Base-by-base conservation (phyloP, 2,329 filamentous ascomycete genomes). In the Fusarium sp. region DNA sequence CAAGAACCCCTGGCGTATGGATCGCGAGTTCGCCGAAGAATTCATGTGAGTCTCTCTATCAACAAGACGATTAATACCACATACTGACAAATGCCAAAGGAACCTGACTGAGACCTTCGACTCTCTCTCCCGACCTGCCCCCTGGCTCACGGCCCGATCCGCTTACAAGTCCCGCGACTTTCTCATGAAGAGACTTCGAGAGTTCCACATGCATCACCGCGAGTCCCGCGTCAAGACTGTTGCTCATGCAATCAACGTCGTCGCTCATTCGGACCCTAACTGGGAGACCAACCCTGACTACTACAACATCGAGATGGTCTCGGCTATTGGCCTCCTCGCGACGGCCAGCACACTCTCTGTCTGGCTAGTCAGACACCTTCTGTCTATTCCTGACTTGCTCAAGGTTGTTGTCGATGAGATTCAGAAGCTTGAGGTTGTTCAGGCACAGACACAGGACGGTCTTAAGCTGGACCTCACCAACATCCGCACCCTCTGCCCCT, bases 271-370 rank as follows among this genome's bases (percentile, higher is more conserved):
- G 2, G 80, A 81, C 39, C 70, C 74, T 2, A 18, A 79, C 57
- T 81, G 80, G 80, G 79, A 81, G 35, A 76, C 61, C 13, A 81
- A 81, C 67, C 68, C 70, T 5, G 80, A 81, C 66, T 81, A 81
- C 62, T 81, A 79, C 64, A 76, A 79, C 10, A 78, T 80, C 23
- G 80, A 81, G 62, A 79, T 81, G 72, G 78, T 81, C 39, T 78
- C 80, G 37, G 80, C 80, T 5, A 73, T 81, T 16, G 80, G 80
- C 11, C 76, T 81, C 2, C 71, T 82, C 3, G 77, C 78, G 10
- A 82, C 80, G 0, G 78, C 80, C 1, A 81, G 80, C 65, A 81
- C 80, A 1, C 76, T 81, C 11, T 71, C 77, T 9, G 78, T 80
- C 27, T 81, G 80, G 80, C 74, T 81, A 6, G 68, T 78, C 32